Evolutionary conservation across 371 early-diverging fungal genomes (phyloP), one percentile per base, ranked within the genome.

Genomic region (Neoconidiobolus thromboides): DNA sequence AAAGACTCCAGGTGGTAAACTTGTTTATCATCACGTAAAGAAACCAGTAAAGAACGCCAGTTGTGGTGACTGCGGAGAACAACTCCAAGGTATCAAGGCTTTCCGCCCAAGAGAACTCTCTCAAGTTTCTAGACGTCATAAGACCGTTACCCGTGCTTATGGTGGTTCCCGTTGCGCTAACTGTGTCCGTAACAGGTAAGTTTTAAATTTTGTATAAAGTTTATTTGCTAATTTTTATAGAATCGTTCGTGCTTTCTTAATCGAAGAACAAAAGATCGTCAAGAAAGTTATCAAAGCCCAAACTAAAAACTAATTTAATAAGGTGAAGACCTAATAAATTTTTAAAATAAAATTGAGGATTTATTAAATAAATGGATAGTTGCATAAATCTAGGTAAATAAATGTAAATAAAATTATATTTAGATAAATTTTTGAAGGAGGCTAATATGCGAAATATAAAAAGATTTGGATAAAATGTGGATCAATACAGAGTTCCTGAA

Each of bases 181-280:
- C 74, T 94, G 96, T 77, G 96, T 96, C 61, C 86, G 95, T 71
- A 79, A 79, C 71, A 86, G 91, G 70, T 73, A 64, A 15, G 62
- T 65, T 37, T 12, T n/a, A 36, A 36, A 58, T 9, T 54, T 55
- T 61, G 9, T 46, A 14, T 40, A 42, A 7, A 52, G 10, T 12
- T 47, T 64, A 39, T 26, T 26, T 46, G n/a, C 43, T 44, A 9
- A 40, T 49, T 58, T n/a, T 39, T 42, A 15, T 36, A 71, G 84
- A 66, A 92, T 96, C 76, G 88, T 96, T 68, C 92, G 97, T 67
- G 93, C 96, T 68, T 96, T 96, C 88, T 81, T 96, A 71, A 89
- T 96, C 64, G 97, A 96, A 80, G 97, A 96, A 80, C 96, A 95
- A 80, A 95, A 95, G 90, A 94, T 96, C 69, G 94, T 95, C 75